Conservation (phyloP, 768 basidiomycete genomes). For the Jaapia argillacea region DNA sequence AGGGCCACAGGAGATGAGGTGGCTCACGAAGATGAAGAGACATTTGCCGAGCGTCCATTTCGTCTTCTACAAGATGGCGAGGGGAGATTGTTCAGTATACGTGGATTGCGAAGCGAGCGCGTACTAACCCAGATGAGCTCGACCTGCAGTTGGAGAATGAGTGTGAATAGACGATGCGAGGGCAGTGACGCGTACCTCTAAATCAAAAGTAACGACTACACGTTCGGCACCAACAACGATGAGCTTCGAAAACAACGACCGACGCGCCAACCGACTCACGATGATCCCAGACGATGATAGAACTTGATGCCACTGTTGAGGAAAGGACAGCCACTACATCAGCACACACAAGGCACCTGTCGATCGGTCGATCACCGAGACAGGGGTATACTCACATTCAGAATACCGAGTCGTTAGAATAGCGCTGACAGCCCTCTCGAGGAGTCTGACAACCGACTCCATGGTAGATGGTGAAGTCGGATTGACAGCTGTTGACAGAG, state of each 20-base stretch:
- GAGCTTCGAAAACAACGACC: not conserved
- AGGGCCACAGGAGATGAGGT: too few relatives aligned
- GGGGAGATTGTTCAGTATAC: too few relatives aligned
- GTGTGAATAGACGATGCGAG: constrained; percentile 1
- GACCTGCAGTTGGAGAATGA: constrained; percentile 21
- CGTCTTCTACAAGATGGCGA: too few relatives aligned
- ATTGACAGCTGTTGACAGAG: too few relatives aligned
- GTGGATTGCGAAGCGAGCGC: constrained; percentile 34
- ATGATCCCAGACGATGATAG: constrained; percentile 45
- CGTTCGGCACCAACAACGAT: constrained; percentile 1
- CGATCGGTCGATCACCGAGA: not conserved
- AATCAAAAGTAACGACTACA: constrained; percentile 39
- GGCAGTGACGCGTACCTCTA: constrained; percentile 30
- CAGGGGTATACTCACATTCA: not conserved
- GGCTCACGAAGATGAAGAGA: constrained; percentile 45
- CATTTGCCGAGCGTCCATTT: constrained; percentile 48
- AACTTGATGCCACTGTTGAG: constrained; percentile 36
- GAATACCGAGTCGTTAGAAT: not conserved
- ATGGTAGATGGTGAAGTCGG: too few relatives aligned
- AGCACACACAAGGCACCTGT: not conserved
- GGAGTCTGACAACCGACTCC: too few relatives aligned
- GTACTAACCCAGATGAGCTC: constrained; percentile 42
- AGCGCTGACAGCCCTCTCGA: not conserved
- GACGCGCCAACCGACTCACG: constrained; percentile 39
- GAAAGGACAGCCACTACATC: not conserved